Conservation (phyloP, 2,329 filamentous ascomycete species). For the Penicillium olsonii region DNA sequence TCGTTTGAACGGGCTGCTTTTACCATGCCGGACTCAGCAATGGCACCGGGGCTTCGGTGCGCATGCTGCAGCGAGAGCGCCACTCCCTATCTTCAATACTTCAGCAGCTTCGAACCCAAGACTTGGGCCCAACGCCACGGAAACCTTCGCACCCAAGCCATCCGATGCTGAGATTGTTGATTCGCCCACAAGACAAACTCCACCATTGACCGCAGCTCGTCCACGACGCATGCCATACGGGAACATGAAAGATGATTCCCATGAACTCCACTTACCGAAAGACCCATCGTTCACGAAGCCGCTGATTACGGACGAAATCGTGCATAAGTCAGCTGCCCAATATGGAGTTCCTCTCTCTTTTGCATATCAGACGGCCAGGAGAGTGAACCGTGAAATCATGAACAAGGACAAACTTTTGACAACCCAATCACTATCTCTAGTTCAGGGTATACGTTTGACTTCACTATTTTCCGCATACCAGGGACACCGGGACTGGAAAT, state of each 20-base stretch:
- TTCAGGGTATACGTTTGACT: constrained; percentile 24
- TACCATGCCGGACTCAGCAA: constrained; percentile 21
- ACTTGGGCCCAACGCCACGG: neutral
- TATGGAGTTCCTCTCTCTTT: too few species aligned
- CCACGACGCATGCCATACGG: neutral
- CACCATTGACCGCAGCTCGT: neutral
- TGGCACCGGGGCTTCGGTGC: constrained; percentile 21
- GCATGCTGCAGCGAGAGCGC: constrained; percentile 8
- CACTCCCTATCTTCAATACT: constrained; percentile 10
- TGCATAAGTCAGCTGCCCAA: too few species aligned
- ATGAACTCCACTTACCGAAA: too few species aligned
- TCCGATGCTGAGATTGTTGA: neutral
- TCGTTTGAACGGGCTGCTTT: constrained; percentile 31
- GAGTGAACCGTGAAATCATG: constrained; percentile 19
- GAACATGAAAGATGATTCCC: neutral
- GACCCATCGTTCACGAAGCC: too few species aligned
- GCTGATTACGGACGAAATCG: too few species aligned
- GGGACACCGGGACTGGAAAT: constrained; percentile 27
- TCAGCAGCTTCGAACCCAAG: constrained; percentile 1
- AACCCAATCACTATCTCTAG: constrained; percentile 19
- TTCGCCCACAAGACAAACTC: neutral
- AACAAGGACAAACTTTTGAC: constrained; percentile 21
- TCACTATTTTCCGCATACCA: constrained; percentile 23
- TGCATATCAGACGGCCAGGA: too few species aligned
- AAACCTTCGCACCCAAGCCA: neutral